These are phyloP conservation scores for Hymenoscyphus fructigenus DNA, from an alignment of 2,329 filamentous ascomycete genomes.

Conservation along the genomic window DNA sequence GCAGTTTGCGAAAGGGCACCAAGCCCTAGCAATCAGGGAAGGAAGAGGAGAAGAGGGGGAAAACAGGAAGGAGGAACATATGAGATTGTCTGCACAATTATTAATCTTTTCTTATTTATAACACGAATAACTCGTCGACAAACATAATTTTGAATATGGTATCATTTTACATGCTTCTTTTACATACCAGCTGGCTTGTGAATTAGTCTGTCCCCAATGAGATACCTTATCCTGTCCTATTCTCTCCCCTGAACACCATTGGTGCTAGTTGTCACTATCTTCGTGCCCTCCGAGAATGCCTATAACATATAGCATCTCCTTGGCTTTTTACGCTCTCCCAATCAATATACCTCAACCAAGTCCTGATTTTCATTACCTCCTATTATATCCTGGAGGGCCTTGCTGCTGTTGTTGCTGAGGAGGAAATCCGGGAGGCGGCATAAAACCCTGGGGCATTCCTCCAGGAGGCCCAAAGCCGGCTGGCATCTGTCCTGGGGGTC, in stretches of 20 bases:
- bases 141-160: not conserved
- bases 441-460: slow-evolving; percentile 28
- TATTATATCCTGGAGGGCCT: slow-evolving; percentile 33
- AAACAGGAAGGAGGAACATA: no score
- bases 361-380: slow-evolving; percentile 24
- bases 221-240: not conserved
- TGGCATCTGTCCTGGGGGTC: slow-evolving; percentile 35
- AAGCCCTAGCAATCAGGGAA: no score
- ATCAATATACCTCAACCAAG: not conserved
- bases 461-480: slow-evolving; percentile 32
- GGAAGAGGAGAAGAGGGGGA: no score
- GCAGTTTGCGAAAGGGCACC: no score
- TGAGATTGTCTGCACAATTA: no score
- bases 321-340: not conserved
- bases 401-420: slow-evolving; percentile 28
- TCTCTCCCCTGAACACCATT: not conserved
- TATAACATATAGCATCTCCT: not conserved
- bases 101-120: no score
- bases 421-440: slow-evolving; percentile 32
- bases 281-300: not conserved
- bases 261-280: not conserved
- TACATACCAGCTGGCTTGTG: not conserved
- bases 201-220: not conserved
- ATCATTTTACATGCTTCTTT: slow-evolving; percentile 7
- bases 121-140: no score